Evolutionary conservation across 176 grass and related monocot species (phyloP).

Genomic region (Coix lacrymajobi): DNA sequence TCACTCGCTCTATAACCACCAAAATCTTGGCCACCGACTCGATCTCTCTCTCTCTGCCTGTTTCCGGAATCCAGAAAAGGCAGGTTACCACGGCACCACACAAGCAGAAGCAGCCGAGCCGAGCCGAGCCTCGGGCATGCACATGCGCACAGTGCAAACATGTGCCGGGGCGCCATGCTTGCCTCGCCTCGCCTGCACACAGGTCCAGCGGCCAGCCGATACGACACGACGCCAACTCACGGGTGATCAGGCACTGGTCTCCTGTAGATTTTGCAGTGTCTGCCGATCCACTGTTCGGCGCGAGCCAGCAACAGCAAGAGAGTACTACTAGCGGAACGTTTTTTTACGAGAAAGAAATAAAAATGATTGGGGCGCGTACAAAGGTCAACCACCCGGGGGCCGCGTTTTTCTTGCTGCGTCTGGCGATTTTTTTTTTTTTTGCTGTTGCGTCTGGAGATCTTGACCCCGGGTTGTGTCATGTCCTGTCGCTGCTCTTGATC

Average conservation of each 20-base stretch:
- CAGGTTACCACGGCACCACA: not conserved
- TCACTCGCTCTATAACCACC: too few species aligned
- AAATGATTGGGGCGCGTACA: conserved; percentile 30
- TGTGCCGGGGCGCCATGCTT: not conserved
- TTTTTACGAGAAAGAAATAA: not conserved
- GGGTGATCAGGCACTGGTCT: too few species aligned
- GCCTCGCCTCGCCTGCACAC: not conserved
- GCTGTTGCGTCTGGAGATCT: conserved; percentile 13
- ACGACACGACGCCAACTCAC: conserved; percentile 34
- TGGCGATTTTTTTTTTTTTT: conserved; percentile 41
- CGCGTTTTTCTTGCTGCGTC: conserved; percentile 20
- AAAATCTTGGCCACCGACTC: conserved; percentile 27
- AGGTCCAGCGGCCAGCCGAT: not conserved
- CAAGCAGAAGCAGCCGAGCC: not conserved
- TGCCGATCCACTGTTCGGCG: not conserved
- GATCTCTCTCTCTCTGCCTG: too few species aligned
- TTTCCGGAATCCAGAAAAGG: conserved; percentile 20
- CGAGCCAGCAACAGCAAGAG: not conserved
- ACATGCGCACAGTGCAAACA: conserved; percentile 32
- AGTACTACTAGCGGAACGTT: not conserved
- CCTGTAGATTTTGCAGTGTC: too few species aligned
- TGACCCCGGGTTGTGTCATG: conserved; percentile 1
- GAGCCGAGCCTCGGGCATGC: not conserved
- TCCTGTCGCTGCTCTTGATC: not conserved
- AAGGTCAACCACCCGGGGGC: conserved; percentile 5